phyloP scores from a whole-genome alignment of 495 filamentous ascomycete genomes.

The Aspergillus baeticus region DNA sequence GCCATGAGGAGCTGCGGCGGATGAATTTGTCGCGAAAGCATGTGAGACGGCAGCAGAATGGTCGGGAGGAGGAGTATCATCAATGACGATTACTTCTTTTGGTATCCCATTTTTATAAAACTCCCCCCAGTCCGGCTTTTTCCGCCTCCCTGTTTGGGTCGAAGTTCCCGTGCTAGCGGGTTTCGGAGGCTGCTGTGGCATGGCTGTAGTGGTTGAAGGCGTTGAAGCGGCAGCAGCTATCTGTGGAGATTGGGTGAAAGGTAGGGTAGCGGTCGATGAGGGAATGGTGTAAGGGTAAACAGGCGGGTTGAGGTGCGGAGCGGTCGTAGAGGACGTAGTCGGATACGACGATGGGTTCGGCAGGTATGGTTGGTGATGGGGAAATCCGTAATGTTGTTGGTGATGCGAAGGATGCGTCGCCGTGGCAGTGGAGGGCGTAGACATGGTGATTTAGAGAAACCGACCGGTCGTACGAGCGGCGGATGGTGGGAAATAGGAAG shows the following conservation, averaged over 20 bases:
- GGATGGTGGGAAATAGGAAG: constrained; percentile 63
- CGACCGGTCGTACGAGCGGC: constrained; percentile 34
- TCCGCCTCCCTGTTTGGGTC: constrained; percentile 58
- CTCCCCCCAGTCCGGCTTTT: constrained; percentile 75
- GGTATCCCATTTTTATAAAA: constrained; percentile 94
- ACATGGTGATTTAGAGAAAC: constrained; percentile 58
- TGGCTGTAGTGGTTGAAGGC: constrained; percentile 29
- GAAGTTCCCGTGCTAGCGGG: constrained; percentile 24
- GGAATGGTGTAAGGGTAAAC: constrained; percentile 49
- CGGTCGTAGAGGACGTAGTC: constrained; percentile 47
- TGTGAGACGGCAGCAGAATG: constrained; percentile 36
- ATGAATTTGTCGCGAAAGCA: constrained; percentile 24
- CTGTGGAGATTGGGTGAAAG: constrained; percentile 37
- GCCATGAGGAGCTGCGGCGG: constrained; percentile 25
- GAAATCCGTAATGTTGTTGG: constrained; percentile 66
- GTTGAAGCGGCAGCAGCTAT: constrained; percentile 34
- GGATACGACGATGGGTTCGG: constrained; percentile 53
- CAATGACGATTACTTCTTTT: constrained; percentile 93
- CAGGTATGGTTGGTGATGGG: constrained; percentile 65
- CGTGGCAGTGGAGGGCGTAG: constrained; percentile 79
- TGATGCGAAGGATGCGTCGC: constrained; percentile 68
- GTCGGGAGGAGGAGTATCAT: constrained; percentile 77
- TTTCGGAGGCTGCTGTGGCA: constrained; percentile 30
- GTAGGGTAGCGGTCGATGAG: constrained; percentile 40
- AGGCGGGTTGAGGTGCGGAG: constrained; percentile 50